These are phyloP conservation scores for Diaporthe vaccinii DNA, from an alignment of 2,329 filamentous ascomycete genomes.

Conservation along the genomic window DNA sequence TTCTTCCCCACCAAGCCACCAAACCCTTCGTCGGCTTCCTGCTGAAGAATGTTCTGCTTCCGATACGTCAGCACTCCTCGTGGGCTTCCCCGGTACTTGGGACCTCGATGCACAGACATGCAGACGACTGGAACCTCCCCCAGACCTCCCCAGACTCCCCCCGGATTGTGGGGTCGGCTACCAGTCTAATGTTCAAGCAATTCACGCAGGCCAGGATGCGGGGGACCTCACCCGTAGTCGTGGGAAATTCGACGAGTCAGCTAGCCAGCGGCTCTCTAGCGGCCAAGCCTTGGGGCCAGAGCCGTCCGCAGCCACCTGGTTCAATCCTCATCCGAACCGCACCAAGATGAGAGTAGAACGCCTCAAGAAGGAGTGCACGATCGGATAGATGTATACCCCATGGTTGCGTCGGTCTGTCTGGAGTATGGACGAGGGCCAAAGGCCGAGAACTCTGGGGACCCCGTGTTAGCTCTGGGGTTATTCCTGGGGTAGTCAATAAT, in stretches of 20 bases:
- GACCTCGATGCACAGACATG: conserved; percentile 13
- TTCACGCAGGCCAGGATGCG: conserved; percentile 22
- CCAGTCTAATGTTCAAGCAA: neutral
- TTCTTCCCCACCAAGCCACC: neutral
- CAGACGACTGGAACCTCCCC: conserved; percentile 1
- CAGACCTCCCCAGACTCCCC: neutral
- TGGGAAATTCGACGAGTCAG: conserved; percentile 21
- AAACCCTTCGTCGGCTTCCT: neutral
- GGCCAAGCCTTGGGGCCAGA: neutral
- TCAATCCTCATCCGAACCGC: conserved; percentile 37
- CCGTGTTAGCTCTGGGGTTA: conserved; percentile 26
- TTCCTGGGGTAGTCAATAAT: conserved; percentile 24
- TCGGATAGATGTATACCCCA: conserved; percentile 36
- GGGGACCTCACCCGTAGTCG: neutral
- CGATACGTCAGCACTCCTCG: conserved; percentile 1
- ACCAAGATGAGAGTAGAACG: neutral
- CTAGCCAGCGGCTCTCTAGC: neutral
- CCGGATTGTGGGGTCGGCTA: conserved; percentile 27
- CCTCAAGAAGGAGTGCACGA: neutral
- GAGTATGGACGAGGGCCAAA: neutral
- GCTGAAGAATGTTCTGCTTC: conserved; percentile 17
- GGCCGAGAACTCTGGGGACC: conserved; percentile 32
- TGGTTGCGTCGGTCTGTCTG: neutral
- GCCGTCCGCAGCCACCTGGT: conserved; percentile 29
- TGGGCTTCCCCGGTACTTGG: neutral